phyloP scores from a whole-genome alignment of 2,329 filamentous ascomycete species.

The Ilyonectria robusta region DNA sequence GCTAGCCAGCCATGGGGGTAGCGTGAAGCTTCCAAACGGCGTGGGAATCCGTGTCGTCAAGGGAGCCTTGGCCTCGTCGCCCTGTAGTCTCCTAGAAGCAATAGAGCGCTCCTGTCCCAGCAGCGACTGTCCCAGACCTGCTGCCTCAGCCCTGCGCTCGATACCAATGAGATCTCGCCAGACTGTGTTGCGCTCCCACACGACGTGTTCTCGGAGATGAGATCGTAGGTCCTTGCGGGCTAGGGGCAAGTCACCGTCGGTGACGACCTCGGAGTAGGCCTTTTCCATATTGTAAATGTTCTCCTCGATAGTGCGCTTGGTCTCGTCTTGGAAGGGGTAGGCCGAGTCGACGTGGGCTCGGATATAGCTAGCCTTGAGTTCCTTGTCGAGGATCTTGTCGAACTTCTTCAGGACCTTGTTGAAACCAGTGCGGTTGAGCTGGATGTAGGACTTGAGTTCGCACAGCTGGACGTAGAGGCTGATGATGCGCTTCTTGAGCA shows the following conservation, averaged over 20 bases:
- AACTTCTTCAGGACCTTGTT: conserved; percentile 98
- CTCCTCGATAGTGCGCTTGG: conserved; percentile 78
- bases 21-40: conserved; percentile 81
- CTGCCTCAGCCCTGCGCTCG: conserved; percentile 94
- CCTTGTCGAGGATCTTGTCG: conserved; percentile 92
- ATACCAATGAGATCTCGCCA: conserved; percentile 99
- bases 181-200: conserved; percentile 98
- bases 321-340: conserved; percentile 84
- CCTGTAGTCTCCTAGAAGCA: conserved; percentile 80
- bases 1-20: conserved; percentile 87
- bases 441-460: conserved; percentile 95
- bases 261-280: conserved; percentile 86
- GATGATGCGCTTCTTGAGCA: conserved; percentile 92
- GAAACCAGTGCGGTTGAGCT: conserved; percentile 97
- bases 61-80: conserved; percentile 79
- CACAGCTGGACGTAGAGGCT: conserved; percentile 92
- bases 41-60: conserved; percentile 80
- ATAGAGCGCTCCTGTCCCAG: conserved; percentile 81
- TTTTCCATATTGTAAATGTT: conserved; percentile 82
- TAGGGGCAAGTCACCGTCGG: conserved; percentile 80
- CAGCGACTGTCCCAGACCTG: conserved; percentile 88
- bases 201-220: conserved; percentile 94
- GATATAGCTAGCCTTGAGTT: conserved; percentile 84
- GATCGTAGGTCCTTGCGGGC: conserved; percentile 90
- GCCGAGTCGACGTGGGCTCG: conserved; percentile 80